Percentiles rank a stretch among this genome's conserved stretches.
phyloP scores from a whole-genome alignment of 2,329 filamentous ascomycete species.

The Plectosphaerella cucumerina region DNA sequence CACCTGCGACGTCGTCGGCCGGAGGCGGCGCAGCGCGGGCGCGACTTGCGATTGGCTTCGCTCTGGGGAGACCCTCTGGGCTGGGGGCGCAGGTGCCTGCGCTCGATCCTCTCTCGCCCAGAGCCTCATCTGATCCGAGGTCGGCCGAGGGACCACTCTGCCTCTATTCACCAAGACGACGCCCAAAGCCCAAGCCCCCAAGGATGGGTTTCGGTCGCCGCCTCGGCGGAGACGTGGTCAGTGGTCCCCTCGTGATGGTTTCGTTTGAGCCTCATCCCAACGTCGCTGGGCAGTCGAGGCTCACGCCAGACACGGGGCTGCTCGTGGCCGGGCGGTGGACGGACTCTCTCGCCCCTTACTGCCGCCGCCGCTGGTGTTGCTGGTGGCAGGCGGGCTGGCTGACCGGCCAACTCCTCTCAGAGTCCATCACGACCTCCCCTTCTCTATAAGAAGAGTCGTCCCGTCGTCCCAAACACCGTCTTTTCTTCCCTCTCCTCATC shows the following conservation, averaged over 20 bases:
- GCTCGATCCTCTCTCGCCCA: background rate
- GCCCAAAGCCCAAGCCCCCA: background rate
- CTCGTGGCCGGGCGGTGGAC: background rate
- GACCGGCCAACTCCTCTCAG: too few species aligned
- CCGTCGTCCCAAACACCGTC: background rate
- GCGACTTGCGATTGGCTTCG: background rate
- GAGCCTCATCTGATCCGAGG: conserved; percentile 2
- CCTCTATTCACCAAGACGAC: background rate
- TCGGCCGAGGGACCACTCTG: too few species aligned
- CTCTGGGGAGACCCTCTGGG: background rate
- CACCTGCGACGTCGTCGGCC: background rate
- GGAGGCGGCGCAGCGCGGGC: background rate
- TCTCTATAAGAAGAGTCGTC: background rate
- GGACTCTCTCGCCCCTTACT: background rate
- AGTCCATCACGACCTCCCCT: too few species aligned
- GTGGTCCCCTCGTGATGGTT: conserved; percentile 3
- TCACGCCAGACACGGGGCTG: background rate
- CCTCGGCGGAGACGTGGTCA: background rate
- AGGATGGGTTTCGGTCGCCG: conserved; percentile 1
- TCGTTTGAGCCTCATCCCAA: conserved; percentile 4
- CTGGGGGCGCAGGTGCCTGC: background rate
- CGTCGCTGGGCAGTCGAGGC: background rate
- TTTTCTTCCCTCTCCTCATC: conserved; percentile 3
- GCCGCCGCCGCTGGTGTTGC: too few species aligned
- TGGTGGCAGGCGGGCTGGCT: too few species aligned